phyloP scores from a whole-genome alignment of 2,329 filamentous ascomycete genomes.

The Ceratocystis eucalypticola region DNA sequence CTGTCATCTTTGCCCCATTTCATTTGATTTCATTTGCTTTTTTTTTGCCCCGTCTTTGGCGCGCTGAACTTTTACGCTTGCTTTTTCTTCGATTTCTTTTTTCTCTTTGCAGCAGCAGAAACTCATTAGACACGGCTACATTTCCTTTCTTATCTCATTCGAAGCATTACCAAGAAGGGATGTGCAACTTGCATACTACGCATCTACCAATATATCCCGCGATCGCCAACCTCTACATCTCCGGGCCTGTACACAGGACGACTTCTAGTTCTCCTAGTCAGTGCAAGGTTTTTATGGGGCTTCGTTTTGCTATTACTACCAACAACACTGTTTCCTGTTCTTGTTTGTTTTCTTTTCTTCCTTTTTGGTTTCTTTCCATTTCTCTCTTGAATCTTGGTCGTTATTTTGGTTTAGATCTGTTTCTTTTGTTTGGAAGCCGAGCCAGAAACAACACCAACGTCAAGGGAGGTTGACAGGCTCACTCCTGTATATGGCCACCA shows the following conservation, averaged over 20 bases:
- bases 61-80: background rate
- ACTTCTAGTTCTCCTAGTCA: background rate
- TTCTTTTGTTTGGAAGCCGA: background rate
- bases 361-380: background rate
- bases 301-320: conserved; percentile 9
- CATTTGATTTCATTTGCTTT: conserved; percentile 4
- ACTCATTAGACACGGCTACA: conserved; percentile 8
- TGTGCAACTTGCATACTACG: background rate
- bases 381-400: background rate
- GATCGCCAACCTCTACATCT: background rate
- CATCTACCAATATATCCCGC: background rate
- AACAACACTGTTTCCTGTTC: conserved; percentile 8
- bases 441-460: background rate
- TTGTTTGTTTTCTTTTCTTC: conserved; percentile 3
- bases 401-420: background rate
- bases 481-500: conserved; percentile 8
- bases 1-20: conserved; percentile 8
- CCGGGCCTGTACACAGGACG: background rate
- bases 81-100: conserved; percentile 14
- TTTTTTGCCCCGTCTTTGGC: background rate
- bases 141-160: conserved; percentile 4
- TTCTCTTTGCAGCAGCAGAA: conserved; percentile 10
- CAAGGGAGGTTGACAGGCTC: background rate
- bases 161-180: background rate
- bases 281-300: background rate